A percentile compares a stretch with the other conserved stretches of the same genome.
Evolutionary conservation across 139 green algal genomes (phyloP).

Genomic region (Desmodesmus armatus): DNA sequence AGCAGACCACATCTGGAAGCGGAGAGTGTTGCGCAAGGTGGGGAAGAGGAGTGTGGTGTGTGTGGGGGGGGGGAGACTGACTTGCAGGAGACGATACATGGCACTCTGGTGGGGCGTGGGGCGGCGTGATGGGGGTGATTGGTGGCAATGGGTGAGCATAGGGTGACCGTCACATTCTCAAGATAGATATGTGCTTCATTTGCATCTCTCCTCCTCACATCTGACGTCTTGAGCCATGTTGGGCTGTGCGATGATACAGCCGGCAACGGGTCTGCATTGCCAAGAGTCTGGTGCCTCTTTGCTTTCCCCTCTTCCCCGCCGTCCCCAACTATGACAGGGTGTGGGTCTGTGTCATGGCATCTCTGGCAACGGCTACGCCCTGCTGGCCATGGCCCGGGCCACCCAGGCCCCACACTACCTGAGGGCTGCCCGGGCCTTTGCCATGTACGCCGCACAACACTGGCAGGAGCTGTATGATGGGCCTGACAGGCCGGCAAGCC

Average conservation of each 20-base stretch:
- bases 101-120: too few relatives aligned
- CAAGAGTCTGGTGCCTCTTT: too few relatives aligned
- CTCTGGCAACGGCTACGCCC: conserved; percentile 69
- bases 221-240: too few relatives aligned
- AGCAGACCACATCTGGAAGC: conserved; percentile 65
- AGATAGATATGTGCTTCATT: too few relatives aligned
- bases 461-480: conserved; percentile 52
- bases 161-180: too few relatives aligned
- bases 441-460: conserved; percentile 46
- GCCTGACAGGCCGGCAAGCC: conserved; percentile 65
- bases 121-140: too few relatives aligned
- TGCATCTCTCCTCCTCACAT: too few relatives aligned
- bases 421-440: conserved; percentile 63
- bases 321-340: conserved; percentile 43
- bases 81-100: neutral
- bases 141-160: too few relatives aligned
- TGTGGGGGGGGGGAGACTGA: neutral
- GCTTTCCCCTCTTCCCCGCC: too few relatives aligned
- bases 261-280: too few relatives aligned
- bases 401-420: conserved; percentile 55
- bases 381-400: conserved; percentile 60
- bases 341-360: conserved; percentile 75
- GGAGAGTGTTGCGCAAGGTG: conserved; percentile 73
- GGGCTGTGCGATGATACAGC: too few relatives aligned
- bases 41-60: too few relatives aligned